Base-by-base conservation (phyloP, 106 monocot species). In the Agapanthus africanus region DNA sequence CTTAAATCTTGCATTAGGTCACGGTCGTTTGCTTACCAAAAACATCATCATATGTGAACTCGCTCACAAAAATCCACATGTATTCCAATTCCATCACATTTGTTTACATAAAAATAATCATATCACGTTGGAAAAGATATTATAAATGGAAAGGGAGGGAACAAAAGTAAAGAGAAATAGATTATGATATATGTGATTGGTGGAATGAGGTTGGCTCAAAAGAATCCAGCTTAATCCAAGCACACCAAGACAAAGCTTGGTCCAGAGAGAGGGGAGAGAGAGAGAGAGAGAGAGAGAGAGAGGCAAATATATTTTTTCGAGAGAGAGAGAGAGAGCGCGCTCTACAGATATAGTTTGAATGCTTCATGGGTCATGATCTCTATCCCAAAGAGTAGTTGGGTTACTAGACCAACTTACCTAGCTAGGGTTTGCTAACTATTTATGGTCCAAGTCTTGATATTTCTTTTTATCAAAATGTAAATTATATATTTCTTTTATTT, bases 201-300 rank as follows among this genome's bases (percentile, higher is more conserved):
- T 61, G 61, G 61, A 35, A 44, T 44, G 66, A 35, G 66, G 66
- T 66, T 66, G 26, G 42, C 26, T 66, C 37, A 28, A 44, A 33
- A 66, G 66, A 66, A 66, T 66, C 66, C 14, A 44, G 42, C 37
- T 41, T 42, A 30, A 41, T 66, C 66, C 66, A 66, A 66, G 42
- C 66, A 66, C 7, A 31, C 66, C 26, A 66, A 22, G 66, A 66
- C 66, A 66, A 66, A 31, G 11, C 26, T 66, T 66, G 66, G 42
- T 41, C 23, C 28, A 28, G 66, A 33, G 32, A 33, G 32, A 11
- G n/a, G n/a, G n/a, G n/a, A n/a, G n/a, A n/a, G n/a, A n/a, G n/a
- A n/a, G n/a, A n/a, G n/a, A n/a, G n/a, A n/a, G n/a, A n/a, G n/a
- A n/a, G n/a, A n/a, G n/a, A n/a, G n/a, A n/a, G n/a, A n/a, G n/a